These are phyloP conservation scores for Carpinus viminea DNA, from an alignment of 306 rosid species.

Conservation along the genomic window DNA sequence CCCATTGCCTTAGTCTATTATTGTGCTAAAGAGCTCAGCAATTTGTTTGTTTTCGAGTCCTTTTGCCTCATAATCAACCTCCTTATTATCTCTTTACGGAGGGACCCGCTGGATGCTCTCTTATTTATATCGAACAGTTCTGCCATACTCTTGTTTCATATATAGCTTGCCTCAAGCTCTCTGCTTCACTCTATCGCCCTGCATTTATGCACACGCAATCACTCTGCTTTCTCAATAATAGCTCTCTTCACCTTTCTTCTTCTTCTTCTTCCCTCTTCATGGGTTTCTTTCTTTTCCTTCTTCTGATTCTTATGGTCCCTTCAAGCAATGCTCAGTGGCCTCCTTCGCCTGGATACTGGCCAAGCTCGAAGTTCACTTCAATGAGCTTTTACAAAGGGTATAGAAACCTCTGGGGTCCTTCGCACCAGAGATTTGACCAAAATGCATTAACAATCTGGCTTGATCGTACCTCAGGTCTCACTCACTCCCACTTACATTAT, in stretches of 20 bases:
- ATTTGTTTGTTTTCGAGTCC: not conserved
- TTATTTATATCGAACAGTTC: constrained; percentile 51
- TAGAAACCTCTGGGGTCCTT: constrained; percentile 87
- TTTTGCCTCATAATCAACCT: constrained; percentile 22
- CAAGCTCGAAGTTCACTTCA: constrained; percentile 73
- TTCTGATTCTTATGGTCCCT: constrained; percentile 41
- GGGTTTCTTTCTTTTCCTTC: constrained; percentile 46
- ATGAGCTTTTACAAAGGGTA: constrained; percentile 63
- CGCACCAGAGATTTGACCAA: constrained; percentile 67
- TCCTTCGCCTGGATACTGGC: constrained; percentile 94
- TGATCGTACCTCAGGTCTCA: constrained; percentile 69
- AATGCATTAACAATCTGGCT: constrained; percentile 84
- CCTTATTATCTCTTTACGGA: constrained; percentile 1
- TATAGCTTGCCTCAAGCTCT: constrained; percentile 30
- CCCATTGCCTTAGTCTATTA: not conserved
- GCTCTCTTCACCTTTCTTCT: constrained; percentile 13
- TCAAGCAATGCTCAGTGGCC: constrained; percentile 71
- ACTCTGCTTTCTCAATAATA: constrained; percentile 32
- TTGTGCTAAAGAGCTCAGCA: not conserved
- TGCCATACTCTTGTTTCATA: constrained; percentile 42
- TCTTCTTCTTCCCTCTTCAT: constrained; percentile 31
- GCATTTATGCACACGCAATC: constrained; percentile 53
- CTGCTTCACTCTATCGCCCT: constrained; percentile 37
- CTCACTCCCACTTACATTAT: constrained; percentile 1
- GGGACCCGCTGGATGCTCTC: constrained; percentile 44